Conservation (phyloP, 495 filamentous ascomycete genomes). For the Penicillium coprophilum region DNA sequence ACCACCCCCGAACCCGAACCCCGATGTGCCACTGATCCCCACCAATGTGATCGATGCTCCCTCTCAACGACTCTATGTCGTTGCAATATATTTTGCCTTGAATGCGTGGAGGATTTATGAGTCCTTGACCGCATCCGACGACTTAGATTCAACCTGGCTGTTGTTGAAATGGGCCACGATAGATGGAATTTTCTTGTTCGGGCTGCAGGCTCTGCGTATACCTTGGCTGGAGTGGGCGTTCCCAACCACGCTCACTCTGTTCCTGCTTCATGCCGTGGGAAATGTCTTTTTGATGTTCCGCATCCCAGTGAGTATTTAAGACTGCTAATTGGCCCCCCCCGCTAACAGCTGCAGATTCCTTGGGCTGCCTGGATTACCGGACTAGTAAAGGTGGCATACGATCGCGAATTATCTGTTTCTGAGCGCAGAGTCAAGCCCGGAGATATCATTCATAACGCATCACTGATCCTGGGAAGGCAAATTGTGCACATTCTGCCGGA, state of each 20-base stretch:
- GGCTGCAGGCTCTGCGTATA: slow-evolving; percentile 79
- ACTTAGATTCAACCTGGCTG: slow-evolving; percentile 76
- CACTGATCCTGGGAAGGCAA: slow-evolving; percentile 90
- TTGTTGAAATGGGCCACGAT: slow-evolving; percentile 91
- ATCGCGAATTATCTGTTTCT: slow-evolving; percentile 85
- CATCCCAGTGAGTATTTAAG: slow-evolving; percentile 61
- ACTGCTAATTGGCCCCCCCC: not conserved
- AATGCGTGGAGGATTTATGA: slow-evolving; percentile 83
- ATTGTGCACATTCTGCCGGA: slow-evolving; percentile 96
- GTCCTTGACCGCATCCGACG: slow-evolving; percentile 72
- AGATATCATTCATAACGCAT: slow-evolving; percentile 82
- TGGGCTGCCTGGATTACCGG: slow-evolving; percentile 66
- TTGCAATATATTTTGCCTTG: slow-evolving; percentile 69
- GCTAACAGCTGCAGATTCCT: slow-evolving; percentile 53
- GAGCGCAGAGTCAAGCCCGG: slow-evolving; percentile 85
- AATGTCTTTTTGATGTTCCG: slow-evolving; percentile 91
- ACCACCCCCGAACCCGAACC: slow-evolving; percentile 26
- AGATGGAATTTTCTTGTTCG: slow-evolving; percentile 81
- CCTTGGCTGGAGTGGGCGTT: slow-evolving; percentile 93
- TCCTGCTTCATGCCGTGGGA: slow-evolving; percentile 64
- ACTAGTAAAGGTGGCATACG: slow-evolving; percentile 73
- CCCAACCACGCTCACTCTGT: slow-evolving; percentile 62
- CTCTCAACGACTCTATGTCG: slow-evolving; percentile 80
- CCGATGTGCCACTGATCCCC: slow-evolving; percentile 65
- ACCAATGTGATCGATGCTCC: slow-evolving; percentile 77